These are phyloP conservation scores for Diplotaxis tenuifolia DNA, from an alignment of 345 rosid species.

Conservation along the genomic window DNA sequence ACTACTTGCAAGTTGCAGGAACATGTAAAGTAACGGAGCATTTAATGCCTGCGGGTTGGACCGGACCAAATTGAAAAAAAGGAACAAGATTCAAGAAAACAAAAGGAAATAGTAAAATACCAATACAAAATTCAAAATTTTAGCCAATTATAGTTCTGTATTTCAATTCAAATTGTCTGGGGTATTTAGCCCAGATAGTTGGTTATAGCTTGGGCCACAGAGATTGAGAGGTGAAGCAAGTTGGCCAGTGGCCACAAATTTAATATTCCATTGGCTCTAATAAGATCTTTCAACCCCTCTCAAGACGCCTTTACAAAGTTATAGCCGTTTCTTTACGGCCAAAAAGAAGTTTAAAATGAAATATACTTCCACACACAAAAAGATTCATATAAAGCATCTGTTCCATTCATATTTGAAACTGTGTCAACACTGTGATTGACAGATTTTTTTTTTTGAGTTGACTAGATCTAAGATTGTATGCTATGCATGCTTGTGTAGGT, in stretches of 20 bases:
- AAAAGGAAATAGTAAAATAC: background rate
- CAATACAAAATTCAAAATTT: background rate
- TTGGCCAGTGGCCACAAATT: conserved; percentile 25
- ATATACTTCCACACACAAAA: background rate
- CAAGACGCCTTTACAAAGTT: conserved; percentile 12
- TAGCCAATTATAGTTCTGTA: background rate
- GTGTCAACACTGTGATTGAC: background rate
- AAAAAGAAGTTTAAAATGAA: conserved; percentile 9
- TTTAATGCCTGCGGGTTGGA: conserved; percentile 32
- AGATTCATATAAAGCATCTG: conserved; percentile 1
- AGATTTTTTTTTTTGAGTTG: background rate
- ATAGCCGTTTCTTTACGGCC: background rate
- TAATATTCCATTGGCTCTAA: conserved; percentile 24
- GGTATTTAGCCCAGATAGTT: background rate
- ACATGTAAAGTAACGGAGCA: conserved; percentile 31
- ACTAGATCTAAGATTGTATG: background rate
- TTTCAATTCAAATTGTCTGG: background rate
- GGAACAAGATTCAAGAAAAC: conserved; percentile 15
- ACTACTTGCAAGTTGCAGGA: conserved; percentile 32
- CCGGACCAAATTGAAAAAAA: conserved; percentile 17
- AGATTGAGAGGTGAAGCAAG: conserved; percentile 21
- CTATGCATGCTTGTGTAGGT: background rate
- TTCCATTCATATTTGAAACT: conserved; percentile 10
- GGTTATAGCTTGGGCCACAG: background rate
- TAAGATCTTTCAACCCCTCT: background rate